A percentile compares a stretch with the other conserved stretches of the same genome.
Evolutionary conservation across 257 asterid genomes (phyloP).

Genomic region (Solanum dulcamara): DNA sequence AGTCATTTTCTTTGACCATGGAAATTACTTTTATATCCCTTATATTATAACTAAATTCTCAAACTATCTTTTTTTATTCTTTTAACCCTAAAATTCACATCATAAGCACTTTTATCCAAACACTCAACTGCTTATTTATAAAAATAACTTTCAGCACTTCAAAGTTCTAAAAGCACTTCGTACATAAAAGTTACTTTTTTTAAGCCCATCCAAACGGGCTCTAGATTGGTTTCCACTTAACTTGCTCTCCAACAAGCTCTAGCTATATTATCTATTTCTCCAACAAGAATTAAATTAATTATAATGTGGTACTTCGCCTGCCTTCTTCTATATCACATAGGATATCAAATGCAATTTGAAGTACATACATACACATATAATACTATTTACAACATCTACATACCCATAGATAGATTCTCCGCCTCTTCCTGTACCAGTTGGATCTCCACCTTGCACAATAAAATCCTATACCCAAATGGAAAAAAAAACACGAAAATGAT

Average conservation of each 20-base stretch:
- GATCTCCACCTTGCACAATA: slow-evolving; percentile 95
- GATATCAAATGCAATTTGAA: not conserved
- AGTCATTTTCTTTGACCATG: no score
- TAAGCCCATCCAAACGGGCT: no score
- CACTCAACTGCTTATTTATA: no score
- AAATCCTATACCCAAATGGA: slow-evolving; percentile 45
- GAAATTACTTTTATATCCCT: no score
- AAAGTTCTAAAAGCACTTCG: no score
- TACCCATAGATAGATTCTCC: slow-evolving; percentile 97
- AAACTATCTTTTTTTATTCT: no score
- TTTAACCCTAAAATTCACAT: no score
- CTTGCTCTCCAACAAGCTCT: not conserved
- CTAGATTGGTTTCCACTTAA: not conserved
- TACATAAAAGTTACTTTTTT: no score
- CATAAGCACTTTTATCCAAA: no score
- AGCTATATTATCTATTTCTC: not conserved
- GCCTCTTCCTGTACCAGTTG: slow-evolving; percentile 94
- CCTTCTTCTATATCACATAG: not conserved
- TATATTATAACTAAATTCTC: no score
- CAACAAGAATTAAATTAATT: not conserved
- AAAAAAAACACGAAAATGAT: not conserved
- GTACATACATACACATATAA: not conserved
- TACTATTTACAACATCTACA: not conserved
- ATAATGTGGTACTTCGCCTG: not conserved
- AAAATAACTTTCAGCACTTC: no score